Evolutionary conservation across 1,284 basidiomycete genomes (phyloP).

Genomic region (Sphagnurus paluster): DNA sequence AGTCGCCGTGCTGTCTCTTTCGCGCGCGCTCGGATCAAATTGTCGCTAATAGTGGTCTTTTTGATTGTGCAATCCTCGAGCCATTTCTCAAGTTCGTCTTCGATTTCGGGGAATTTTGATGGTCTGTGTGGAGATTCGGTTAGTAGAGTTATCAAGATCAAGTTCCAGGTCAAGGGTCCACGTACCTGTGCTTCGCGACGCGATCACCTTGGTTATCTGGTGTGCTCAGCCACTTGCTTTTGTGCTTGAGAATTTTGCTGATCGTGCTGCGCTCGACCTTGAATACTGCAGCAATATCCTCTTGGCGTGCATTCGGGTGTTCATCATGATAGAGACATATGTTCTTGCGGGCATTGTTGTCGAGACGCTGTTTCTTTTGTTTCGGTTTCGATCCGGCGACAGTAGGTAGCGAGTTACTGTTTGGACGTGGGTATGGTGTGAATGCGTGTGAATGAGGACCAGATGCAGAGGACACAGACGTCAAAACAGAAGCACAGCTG

Average conservation of each 20-base stretch:
- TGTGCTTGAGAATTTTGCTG: constrained; percentile 88
- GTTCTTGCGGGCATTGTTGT: constrained; percentile 71
- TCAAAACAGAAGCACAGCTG: constrained; percentile 53
- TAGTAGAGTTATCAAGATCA: constrained; percentile 10
- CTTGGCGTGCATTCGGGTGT: constrained; percentile 70
- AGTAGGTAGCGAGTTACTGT: neutral
- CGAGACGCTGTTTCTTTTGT: constrained; percentile 70
- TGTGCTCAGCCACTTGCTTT: constrained; percentile 78
- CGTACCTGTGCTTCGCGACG: constrained; percentile 67
- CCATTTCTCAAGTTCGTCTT: constrained; percentile 63
- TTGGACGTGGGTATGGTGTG: constrained; percentile 8
- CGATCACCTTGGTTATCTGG: constrained; percentile 54
- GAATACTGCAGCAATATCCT: constrained; percentile 77
- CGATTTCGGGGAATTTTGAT: constrained; percentile 79
- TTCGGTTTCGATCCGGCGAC: constrained; percentile 33
- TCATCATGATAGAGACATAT: constrained; percentile 72
- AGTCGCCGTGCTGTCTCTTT: constrained; percentile 63
- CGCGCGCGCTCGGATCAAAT: constrained; percentile 70
- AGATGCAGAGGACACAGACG: constrained; percentile 46
- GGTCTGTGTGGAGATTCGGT: constrained; percentile 48
- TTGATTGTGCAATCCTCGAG: constrained; percentile 52
- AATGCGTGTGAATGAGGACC: constrained; percentile 13
- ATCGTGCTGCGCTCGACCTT: constrained; percentile 91
- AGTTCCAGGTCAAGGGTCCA: constrained; percentile 9
- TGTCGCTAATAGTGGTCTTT: constrained; percentile 65